Evolutionary conservation across 1,139 yeast genomes (phyloP), one percentile per base, ranked within the genome.

Genomic region (Hansenula lynferdii): DNA sequence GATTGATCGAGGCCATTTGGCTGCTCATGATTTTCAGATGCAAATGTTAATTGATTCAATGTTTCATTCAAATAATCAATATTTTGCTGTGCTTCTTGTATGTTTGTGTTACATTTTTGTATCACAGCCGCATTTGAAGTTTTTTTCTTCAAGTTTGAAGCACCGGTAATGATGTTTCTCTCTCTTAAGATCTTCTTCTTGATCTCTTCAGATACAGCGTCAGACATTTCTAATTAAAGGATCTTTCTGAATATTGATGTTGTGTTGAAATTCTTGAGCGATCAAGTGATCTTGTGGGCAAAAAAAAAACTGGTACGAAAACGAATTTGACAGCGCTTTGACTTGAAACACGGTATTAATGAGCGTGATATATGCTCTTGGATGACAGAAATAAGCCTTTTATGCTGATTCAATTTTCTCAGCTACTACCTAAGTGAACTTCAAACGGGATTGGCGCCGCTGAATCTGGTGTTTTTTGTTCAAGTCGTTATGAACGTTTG

Each of bases 31-130:
- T 37, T 34, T 42, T 50, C 36, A 51, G 54, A 60, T 42, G 68
- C 67, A 33, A 76, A 47, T 40, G 73, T 70, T 40, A 89, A 65
- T 50, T 85, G 85, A 36, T 72, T 69, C 54, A 92, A 68, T 8
- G 92, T 81, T 42, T 85, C 86, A 54, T 83, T 85, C 46, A 92
- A 72, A 53, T 90, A 92, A 50, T 86, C 92, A 49, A 92, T 85
- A 62, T 90, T 90, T 47, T 86, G 80, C 55, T 87, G 90, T 3
- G 97, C 90, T 54, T 92, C 97, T 46, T 94, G 71, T 51, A 92
- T 89, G 54, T 83, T 87, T 27, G 90, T 80, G 61, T 87, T 90
- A 67, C 97, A 90, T 58, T 85, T 79, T 57, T 87, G 95, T 51
- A 90, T 89, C 36, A 90, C 96, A 48, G 77, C 79, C 17, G 82